Evolutionary conservation across 2,329 filamentous ascomycete species (phyloP).

Genomic region (Cordyceps fumosorosea): DNA sequence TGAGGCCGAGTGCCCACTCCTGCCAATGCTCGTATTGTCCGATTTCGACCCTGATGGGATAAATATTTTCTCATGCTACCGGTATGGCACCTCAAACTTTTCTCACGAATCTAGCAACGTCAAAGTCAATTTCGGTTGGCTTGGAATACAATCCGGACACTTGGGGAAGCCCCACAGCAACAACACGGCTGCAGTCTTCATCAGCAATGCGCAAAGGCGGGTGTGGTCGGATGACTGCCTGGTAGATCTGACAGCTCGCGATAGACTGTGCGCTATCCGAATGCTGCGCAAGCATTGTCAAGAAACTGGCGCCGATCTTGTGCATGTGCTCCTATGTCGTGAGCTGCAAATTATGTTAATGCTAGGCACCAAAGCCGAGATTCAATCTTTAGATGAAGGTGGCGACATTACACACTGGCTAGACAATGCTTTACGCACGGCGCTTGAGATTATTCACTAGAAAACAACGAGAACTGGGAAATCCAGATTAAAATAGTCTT

Average conservation of each 20-base stretch:
- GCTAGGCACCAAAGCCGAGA: slow-evolving; percentile 69
- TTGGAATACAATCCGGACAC: slow-evolving; percentile 51
- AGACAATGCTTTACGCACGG: slow-evolving; percentile 32
- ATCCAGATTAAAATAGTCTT: neutral
- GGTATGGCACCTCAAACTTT: slow-evolving; percentile 57
- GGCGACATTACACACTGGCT: slow-evolving; percentile 47
- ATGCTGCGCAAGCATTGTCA: slow-evolving; percentile 42
- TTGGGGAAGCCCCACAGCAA: slow-evolving; percentile 20
- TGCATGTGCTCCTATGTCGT: slow-evolving; percentile 34
- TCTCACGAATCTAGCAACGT: slow-evolving; percentile 50
- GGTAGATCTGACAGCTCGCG: slow-evolving; percentile 40
- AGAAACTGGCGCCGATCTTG: slow-evolving; percentile 21
- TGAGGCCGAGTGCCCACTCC: slow-evolving; percentile 35
- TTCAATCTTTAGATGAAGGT: slow-evolving; percentile 59
- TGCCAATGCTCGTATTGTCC: slow-evolving; percentile 58
- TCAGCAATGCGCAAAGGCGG: neutral
- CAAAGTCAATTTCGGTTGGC: slow-evolving; percentile 52
- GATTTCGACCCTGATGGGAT: slow-evolving; percentile 76
- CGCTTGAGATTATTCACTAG: neutral
- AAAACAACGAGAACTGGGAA: neutral
- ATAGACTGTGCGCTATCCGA: slow-evolving; percentile 50
- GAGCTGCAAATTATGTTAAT: slow-evolving; percentile 70
- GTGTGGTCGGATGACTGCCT: neutral
- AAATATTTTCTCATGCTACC: slow-evolving; percentile 68
- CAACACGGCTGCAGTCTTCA: neutral